Evolutionary conservation across 805 yeast genomes (phyloP), one percentile per base, ranked within the genome.

Genomic region (Millerozyma miso): DNA sequence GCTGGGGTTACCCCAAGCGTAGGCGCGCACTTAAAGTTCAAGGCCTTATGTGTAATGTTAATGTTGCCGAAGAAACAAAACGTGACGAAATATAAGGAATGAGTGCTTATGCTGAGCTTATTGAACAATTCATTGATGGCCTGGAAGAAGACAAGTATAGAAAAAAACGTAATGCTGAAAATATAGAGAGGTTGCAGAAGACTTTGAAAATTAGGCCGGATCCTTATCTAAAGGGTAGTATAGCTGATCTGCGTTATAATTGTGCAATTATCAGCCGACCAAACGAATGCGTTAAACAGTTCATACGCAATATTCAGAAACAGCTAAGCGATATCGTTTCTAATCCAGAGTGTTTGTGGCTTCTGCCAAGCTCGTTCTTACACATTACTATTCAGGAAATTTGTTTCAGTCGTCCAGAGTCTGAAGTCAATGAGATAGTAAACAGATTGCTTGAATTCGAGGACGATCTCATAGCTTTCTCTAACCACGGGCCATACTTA

Each of bases 341-440:
- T 2, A 8, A 15, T 20, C 17, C 33, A 5, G 13, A 20, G 7
- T 15, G 14, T 15, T 26, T 37, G 16, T 37, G 40, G 40, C 14
- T 23, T 13, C 13, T 19, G 15, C 40, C 40, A 4, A 16, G 7
- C 10, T 16, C 15, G 8, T 14, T 6, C 20, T 37, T 37, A 26
- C 40, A 37, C 17, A 19, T 37, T 19, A 20, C 40, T 4, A 16
- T 37, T 8, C 19, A 23, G 17, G 40, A 37, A 20, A 37, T 37
- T 15, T 15, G 18, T 13, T 14, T 13, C 14, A 6, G 3, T 2
- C 19, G 19, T 14, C n/a, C 36, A 5, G 19, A 33, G 19, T 12
- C 15, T 23, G 17, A 18, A 3, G 17, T 17, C 15, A 26, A 37
- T 15, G 18, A 26, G 10, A 6, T 37, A 14, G 40, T 26, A 5